Conservation (phyloP, 768 basidiomycete species). For the Phylloporus sp. region DNA sequence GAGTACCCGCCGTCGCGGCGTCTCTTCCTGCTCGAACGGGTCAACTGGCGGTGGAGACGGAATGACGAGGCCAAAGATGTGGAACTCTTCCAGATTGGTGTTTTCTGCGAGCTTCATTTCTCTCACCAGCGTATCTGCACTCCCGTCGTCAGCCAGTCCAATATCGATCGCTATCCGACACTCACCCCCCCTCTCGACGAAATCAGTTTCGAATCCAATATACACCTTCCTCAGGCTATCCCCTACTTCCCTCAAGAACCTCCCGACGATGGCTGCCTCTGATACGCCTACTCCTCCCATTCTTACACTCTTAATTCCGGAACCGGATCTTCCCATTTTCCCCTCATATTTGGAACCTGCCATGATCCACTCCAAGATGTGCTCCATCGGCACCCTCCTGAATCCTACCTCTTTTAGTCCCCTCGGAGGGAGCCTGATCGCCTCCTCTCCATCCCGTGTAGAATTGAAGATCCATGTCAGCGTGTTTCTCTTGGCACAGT, state of each 20-base stretch:
- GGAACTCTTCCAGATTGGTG: constrained; percentile 25
- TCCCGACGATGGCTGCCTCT: constrained; percentile 26
- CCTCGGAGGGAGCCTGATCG: constrained; percentile 14
- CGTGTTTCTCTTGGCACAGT: constrained; percentile 19
- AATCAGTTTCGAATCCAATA: constrained; percentile 30
- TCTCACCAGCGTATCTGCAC: constrained; percentile 22
- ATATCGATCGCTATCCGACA: background rate
- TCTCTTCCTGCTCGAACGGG: constrained; percentile 16
- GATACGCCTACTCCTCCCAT: constrained; percentile 26
- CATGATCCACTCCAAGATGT: constrained; percentile 30
- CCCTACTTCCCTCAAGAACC: constrained; percentile 22
- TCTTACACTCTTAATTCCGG: constrained; percentile 21
- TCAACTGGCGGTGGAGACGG: constrained; percentile 27
- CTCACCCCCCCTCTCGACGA: constrained; percentile 30
- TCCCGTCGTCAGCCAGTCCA: constrained; percentile 7
- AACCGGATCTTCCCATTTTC: constrained; percentile 3
- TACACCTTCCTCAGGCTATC: constrained; percentile 21
- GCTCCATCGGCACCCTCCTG: constrained; percentile 20
- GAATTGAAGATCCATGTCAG: constrained; percentile 10
- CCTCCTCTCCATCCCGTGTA: constrained; percentile 4
- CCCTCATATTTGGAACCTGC: constrained; percentile 13
- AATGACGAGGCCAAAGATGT: constrained; percentile 32
- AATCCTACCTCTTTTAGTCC: constrained; percentile 26
- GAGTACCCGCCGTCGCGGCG: constrained; percentile 12
- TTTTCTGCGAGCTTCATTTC: constrained; percentile 27